A percentile compares a stretch with the other conserved stretches of the same genome.
These are phyloP conservation scores for Quercus alba DNA, from an alignment of 306 rosid genomes.

Conservation along the genomic window DNA sequence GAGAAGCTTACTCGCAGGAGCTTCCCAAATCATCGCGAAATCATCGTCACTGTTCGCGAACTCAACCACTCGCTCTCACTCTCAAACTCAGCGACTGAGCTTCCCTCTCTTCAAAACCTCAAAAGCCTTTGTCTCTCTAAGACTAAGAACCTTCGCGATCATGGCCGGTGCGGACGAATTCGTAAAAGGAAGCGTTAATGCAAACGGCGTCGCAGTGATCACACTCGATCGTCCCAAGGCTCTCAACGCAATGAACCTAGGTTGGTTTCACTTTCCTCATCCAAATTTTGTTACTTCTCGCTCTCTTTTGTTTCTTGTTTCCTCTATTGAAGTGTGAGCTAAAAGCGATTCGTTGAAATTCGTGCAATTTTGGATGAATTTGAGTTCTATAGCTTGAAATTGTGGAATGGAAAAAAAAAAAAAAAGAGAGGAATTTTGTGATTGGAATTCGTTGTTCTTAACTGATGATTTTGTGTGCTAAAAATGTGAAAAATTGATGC, in stretches of 20 bases:
- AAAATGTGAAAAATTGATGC: too few species aligned
- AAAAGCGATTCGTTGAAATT: background rate
- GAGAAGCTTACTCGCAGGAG: conserved; percentile 46
- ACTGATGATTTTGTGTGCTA: background rate
- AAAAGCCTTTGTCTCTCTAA: conserved; percentile 25
- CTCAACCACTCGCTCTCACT: background rate
- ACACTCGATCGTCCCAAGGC: conserved; percentile 99
- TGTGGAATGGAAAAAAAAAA: background rate
- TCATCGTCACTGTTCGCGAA: conserved; percentile 10
- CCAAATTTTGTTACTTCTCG: too few species aligned
- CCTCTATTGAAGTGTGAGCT: background rate
- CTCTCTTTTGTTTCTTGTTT: background rate
- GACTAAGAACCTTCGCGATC: conserved; percentile 53
- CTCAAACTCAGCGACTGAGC: conserved; percentile 8
- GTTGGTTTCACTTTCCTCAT: conserved; percentile 49
- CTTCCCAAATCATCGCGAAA: conserved; percentile 30
- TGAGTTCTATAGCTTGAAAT: background rate
- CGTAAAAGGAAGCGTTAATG: conserved; percentile 68
- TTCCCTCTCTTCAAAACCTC: conserved; percentile 23
- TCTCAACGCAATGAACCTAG: conserved; percentile 94
- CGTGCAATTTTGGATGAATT: background rate
- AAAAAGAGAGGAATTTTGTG: background rate
- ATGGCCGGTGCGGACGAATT: conserved; percentile 75
- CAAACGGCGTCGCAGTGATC: conserved; percentile 86
- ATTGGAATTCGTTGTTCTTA: background rate